These are phyloP conservation scores for Cryptosporidium ryanae DNA, from an alignment of 169 alveolate species.

Conservation along the genomic window DNA sequence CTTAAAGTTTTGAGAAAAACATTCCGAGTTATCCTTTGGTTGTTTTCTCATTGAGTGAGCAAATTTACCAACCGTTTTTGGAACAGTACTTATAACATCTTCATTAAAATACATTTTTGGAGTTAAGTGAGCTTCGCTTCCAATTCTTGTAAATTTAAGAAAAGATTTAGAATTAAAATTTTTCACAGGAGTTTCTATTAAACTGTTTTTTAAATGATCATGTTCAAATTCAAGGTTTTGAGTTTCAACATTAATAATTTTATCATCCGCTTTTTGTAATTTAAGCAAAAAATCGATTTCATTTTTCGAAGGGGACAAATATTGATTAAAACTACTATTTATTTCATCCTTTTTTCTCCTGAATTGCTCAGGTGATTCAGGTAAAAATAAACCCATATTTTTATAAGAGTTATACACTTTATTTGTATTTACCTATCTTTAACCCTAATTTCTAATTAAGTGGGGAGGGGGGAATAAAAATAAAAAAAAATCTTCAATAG, in stretches of 20 bases:
- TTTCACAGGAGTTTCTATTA: conserved; percentile 14
- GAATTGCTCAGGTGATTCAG: conserved; percentile 14
- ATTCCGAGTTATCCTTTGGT: neutral
- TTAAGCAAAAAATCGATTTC: conserved; percentile 14
- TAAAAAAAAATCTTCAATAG: neutral
- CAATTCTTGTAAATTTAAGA: neutral
- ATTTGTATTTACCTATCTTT: too few species aligned
- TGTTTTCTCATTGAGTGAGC: neutral
- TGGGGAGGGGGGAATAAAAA: too few species aligned
- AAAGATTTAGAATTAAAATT: neutral
- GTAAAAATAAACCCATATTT: conserved; percentile 3
- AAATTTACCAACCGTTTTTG: conserved; percentile 24
- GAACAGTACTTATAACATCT: conserved; percentile 45
- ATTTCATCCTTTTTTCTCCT: neutral
- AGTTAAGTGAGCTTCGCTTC: neutral
- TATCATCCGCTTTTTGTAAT: conserved; percentile 12
- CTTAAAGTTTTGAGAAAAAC: neutral
- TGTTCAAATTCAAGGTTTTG: neutral
- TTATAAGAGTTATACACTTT: too few species aligned
- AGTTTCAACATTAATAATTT: neutral
- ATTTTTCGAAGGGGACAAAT: neutral
- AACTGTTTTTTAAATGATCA: too few species aligned
- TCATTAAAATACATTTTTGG: conserved; percentile 52
- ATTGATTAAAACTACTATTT: neutral
- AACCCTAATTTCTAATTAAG: too few species aligned